These are phyloP conservation scores for Zoysia matrella DNA, from an alignment of 202 grass and related monocot species.

Conservation along the genomic window DNA sequence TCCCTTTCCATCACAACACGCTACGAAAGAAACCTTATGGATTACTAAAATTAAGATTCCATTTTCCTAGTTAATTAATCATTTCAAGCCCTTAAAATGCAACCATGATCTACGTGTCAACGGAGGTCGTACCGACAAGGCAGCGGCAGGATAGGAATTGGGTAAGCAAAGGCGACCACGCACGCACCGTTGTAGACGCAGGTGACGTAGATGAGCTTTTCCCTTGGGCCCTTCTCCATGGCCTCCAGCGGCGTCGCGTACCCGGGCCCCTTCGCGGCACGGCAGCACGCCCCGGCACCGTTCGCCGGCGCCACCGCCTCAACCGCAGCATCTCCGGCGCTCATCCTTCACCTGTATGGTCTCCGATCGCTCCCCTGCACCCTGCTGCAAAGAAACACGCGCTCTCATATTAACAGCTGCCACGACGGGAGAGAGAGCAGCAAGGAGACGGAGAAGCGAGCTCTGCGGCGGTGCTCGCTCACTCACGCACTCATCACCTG, in stretches of 20 bases:
- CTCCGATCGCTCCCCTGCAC: constrained; percentile 46
- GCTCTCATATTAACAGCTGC: not conserved
- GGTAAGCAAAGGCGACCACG: not conserved
- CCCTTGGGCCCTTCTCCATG: constrained; percentile 77
- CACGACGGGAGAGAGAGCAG: not conserved
- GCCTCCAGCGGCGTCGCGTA: constrained; percentile 85
- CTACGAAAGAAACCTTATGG: no score
- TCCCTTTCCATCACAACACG: no score
- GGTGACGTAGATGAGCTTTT: constrained; percentile 68
- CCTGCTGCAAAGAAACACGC: not conserved
- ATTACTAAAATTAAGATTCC: no score
- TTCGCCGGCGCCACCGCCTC: not conserved
- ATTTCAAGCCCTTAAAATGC: not conserved
- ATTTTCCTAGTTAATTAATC: not conserved
- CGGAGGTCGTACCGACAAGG: no score
- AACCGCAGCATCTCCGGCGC: constrained; percentile 33
- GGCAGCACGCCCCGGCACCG: constrained; percentile 46
- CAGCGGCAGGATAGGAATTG: no score
- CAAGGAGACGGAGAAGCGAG: constrained; percentile 6
- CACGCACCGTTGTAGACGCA: constrained; percentile 55
- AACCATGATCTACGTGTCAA: not conserved
- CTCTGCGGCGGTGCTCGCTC: not conserved
- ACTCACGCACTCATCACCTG: not conserved
- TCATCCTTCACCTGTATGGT: constrained; percentile 36
- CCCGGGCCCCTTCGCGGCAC: constrained; percentile 57